Evolutionary conservation across 148 eudicot genomes (phyloP).

Genomic region (Rhododendron ovatum): DNA sequence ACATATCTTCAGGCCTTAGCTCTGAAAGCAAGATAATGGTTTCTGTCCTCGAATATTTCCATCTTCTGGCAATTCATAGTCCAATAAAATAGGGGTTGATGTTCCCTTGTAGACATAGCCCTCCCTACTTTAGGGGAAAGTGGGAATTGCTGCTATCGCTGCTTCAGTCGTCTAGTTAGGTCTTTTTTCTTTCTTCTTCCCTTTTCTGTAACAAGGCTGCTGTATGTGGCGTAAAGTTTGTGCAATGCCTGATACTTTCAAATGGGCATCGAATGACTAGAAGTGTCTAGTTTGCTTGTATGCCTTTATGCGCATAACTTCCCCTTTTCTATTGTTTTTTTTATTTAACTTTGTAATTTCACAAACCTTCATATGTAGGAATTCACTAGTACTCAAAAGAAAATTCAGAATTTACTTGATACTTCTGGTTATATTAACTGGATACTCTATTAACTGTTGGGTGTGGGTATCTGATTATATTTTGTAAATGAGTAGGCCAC

Average conservation of each 20-base stretch:
- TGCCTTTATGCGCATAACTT: neutral
- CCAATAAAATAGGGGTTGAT: neutral
- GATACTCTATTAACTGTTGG: neutral
- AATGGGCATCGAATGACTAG: neutral
- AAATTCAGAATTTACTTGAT: neutral
- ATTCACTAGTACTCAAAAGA: neutral
- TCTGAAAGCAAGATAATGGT: neutral
- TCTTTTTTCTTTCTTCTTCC: neutral
- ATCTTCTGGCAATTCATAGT: neutral
- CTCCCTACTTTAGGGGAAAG: neutral
- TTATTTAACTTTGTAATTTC: neutral
- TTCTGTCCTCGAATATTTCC: neutral
- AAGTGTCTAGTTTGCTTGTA: neutral
- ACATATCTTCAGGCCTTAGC: neutral
- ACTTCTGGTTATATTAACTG: neutral
- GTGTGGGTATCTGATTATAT: constrained; percentile 5
- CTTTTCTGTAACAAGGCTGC: neutral
- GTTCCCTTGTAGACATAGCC: neutral
- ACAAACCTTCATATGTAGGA: neutral
- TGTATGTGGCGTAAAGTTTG: neutral
- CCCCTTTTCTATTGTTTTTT: neutral
- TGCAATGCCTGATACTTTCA: neutral
- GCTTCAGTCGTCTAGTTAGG: neutral
- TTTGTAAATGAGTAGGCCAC: constrained; percentile 32
- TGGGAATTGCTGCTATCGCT: neutral